Evolutionary conservation across 2,329 filamentous ascomycete species (phyloP).

Genomic region (Cytospora piceae): DNA sequence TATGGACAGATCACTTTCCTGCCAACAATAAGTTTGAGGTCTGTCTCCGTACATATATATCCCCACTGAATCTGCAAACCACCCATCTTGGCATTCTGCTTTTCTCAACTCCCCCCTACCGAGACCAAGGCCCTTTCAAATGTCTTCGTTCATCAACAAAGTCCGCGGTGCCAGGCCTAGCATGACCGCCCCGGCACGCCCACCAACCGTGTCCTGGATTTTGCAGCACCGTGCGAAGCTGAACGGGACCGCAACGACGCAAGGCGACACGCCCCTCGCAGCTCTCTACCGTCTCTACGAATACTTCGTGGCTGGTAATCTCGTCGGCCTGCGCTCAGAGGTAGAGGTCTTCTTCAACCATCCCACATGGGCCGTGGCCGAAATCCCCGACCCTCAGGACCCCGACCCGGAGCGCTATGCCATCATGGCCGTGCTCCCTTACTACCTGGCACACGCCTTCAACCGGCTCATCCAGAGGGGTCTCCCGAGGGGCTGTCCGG

Average conservation of each 20-base stretch:
- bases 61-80: no score
- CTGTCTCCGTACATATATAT: no score
- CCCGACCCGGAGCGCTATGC: slow-evolving; percentile 12
- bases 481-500: slow-evolving; percentile 7
- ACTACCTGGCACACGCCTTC: slow-evolving; percentile 9
- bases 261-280: slow-evolving; percentile 6
- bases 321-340: background rate
- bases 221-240: slow-evolving; percentile 6
- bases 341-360: slow-evolving; percentile 13
- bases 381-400: slow-evolving; percentile 1
- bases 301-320: background rate
- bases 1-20: no score
- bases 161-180: no score
- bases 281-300: slow-evolving; percentile 6
- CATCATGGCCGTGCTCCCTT: slow-evolving; percentile 2
- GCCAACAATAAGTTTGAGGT: no score
- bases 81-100: no score
- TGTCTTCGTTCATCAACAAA: no score
- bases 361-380: slow-evolving; percentile 9
- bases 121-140: no score
- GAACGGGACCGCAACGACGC: background rate
- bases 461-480: slow-evolving; percentile 8
- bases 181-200: background rate
- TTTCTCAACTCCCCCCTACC: no score
- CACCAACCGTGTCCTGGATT: slow-evolving; percentile 11